phyloP scores from a whole-genome alignment of 1,284 basidiomycete species.

The Heliocybe sulcata region DNA sequence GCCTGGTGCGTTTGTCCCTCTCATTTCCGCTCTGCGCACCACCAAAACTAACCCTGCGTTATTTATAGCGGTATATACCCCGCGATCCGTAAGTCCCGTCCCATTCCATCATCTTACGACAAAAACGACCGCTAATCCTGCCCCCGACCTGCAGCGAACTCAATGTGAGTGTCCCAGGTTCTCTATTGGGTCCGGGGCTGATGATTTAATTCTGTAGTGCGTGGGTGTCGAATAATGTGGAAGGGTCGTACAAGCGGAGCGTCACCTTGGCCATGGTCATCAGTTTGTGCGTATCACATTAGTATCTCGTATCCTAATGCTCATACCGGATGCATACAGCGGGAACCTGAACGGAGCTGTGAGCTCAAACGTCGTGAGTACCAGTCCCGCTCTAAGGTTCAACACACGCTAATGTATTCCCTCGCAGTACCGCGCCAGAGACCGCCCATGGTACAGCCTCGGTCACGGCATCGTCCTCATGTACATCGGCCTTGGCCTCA shows the following conservation, averaged over 20 bases:
- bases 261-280: conserved; percentile 35
- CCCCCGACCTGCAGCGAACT: conserved; percentile 59
- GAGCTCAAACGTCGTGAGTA: conserved; percentile 36
- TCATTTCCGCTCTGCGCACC: not conserved
- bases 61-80: conserved; percentile 59
- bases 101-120: not conserved
- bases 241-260: conserved; percentile 43
- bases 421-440: conserved; percentile 13
- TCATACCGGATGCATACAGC: conserved; percentile 17
- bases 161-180: conserved; percentile 35
- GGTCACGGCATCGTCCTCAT: conserved; percentile 44
- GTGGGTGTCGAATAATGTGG: conserved; percentile 68
- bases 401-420: not conserved
- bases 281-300: conserved; percentile 17
- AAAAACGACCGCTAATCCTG: too few species aligned
- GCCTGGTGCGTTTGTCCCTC: conserved; percentile 35
- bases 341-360: conserved; percentile 41
- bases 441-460: conserved; percentile 38
- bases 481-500: conserved; percentile 39
- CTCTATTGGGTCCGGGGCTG: not conserved
- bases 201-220: conserved; percentile 31
- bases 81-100: conserved; percentile 45
- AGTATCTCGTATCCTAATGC: too few species aligned
- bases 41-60: not conserved
- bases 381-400: not conserved